Conservation (phyloP, 371 early-diverging fungal genomes). For the Dichotomocladium elegans region DNA sequence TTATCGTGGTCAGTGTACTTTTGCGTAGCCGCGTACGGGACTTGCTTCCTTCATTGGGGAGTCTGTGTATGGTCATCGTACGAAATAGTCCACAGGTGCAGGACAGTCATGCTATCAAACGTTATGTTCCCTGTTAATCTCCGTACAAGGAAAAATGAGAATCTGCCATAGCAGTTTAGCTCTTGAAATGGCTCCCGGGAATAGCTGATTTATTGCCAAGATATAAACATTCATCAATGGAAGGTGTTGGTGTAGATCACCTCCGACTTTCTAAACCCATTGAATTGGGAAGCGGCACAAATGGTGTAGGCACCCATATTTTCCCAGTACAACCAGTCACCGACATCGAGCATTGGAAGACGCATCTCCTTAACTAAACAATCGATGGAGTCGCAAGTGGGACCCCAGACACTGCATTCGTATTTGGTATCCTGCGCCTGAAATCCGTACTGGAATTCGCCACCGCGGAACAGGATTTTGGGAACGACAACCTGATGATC, state of each 20-base stretch:
- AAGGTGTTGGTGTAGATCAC: conserved; percentile 85
- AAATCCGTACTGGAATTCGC: conserved; percentile 4
- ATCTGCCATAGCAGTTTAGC: too few species aligned
- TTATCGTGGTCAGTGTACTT: too few species aligned
- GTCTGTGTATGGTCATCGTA: too few species aligned
- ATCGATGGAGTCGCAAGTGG: conserved; percentile 98
- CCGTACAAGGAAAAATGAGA: too few species aligned
- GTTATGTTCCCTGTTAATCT: too few species aligned
- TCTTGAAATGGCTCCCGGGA: too few species aligned
- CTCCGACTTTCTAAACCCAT: conserved; percentile 85
- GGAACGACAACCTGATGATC: conserved; percentile 88
- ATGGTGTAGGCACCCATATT: conserved; percentile 97
- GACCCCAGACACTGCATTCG: conserved; percentile 91
- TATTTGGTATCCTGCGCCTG: conserved; percentile 22
- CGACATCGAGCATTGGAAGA: conserved; percentile 85
- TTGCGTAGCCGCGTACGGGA: too few species aligned
- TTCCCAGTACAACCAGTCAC: conserved; percentile 95
- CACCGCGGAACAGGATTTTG: conserved; percentile 23
- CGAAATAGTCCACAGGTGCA: too few species aligned
- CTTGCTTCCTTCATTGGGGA: too few species aligned
- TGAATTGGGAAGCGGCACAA: conserved; percentile 85
- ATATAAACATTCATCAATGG: conserved; percentile 1
- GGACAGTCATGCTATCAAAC: too few species aligned
- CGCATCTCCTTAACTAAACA: conserved; percentile 68
- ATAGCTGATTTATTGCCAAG: too few species aligned